phyloP scores from a whole-genome alignment of 345 rosid genomes.

The Lumnitzera racemosa region DNA sequence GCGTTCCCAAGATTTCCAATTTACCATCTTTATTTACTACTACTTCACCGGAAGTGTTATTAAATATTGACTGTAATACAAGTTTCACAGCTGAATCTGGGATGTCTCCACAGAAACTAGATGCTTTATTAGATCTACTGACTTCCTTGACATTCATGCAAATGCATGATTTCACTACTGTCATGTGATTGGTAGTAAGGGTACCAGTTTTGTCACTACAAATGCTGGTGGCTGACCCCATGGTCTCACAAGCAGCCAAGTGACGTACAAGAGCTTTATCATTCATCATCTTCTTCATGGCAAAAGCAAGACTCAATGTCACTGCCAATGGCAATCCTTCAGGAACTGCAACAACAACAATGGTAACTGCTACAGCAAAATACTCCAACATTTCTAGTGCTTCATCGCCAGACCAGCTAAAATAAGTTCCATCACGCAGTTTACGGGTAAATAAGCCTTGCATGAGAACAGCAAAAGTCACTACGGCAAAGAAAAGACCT shows the following conservation, averaged over 20 bases:
- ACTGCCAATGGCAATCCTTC: slow-evolving; percentile 95
- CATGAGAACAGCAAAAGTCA: slow-evolving; percentile 77
- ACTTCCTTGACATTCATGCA: slow-evolving; percentile 58
- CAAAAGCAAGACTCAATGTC: slow-evolving; percentile 93
- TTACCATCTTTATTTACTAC: slow-evolving; percentile 60
- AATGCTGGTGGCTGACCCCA: slow-evolving; percentile 94
- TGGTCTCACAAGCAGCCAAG: slow-evolving; percentile 92
- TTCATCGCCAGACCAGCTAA: slow-evolving; percentile 76
- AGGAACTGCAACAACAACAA: slow-evolving; percentile 95
- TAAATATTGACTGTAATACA: slow-evolving; percentile 73
- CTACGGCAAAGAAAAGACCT: slow-evolving; percentile 74
- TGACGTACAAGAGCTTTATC: slow-evolving; percentile 92
- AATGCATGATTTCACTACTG: slow-evolving; percentile 83
- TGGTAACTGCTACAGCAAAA: slow-evolving; percentile 88
- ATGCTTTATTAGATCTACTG: slow-evolving; percentile 21
- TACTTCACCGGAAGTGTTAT: slow-evolving; percentile 87
- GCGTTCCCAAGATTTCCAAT: slow-evolving; percentile 71
- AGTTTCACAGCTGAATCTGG: slow-evolving; percentile 50
- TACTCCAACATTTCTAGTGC: slow-evolving; percentile 67
- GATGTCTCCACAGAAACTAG: slow-evolving; percentile 45
- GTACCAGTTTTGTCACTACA: slow-evolving; percentile 97
- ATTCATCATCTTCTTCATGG: slow-evolving; percentile 98
- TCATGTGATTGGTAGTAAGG: slow-evolving; percentile 86
- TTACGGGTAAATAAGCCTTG: slow-evolving; percentile 64
- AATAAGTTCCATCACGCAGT: slow-evolving; percentile 36